phyloP scores from a whole-genome alignment of 2,329 filamentous ascomycete genomes.

The Colletotrichum navitas region DNA sequence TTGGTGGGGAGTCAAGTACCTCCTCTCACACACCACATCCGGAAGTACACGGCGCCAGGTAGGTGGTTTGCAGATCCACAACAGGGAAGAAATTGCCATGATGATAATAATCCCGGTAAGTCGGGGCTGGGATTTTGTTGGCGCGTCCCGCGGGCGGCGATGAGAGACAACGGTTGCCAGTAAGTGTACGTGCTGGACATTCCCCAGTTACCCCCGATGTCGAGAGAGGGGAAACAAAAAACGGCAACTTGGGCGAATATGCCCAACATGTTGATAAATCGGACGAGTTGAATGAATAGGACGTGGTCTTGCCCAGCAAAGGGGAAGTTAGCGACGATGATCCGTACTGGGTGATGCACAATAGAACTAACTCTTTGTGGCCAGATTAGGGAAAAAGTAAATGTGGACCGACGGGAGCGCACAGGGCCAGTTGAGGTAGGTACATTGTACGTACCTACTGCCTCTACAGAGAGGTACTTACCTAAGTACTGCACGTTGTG shows the following conservation, averaged over 20 bases:
- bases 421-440: not conserved
- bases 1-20: constrained; percentile 7
- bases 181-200: not conserved
- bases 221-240: not conserved
- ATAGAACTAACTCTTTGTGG: too few species aligned
- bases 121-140: constrained; percentile 11
- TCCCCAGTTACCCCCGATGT: too few species aligned
- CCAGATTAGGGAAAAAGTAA: too few species aligned
- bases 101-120: constrained; percentile 34
- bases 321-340: constrained; percentile 34
- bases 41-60: not conserved
- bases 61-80: constrained; percentile 16
- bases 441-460: too few species aligned
- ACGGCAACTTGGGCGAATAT: not conserved
- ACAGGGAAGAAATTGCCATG: constrained; percentile 33
- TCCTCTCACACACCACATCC: not conserved
- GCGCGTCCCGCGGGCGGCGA: constrained; percentile 12
- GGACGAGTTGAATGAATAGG: constrained; percentile 2
- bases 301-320: constrained; percentile 17
- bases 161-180: constrained; percentile 1
- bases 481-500: too few species aligned
- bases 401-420: too few species aligned
- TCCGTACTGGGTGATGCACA: not conserved
- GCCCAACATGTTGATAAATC: not conserved
- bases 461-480: too few species aligned